Conservation (phyloP, 176 grass and related monocot species). For the Aegilops longissima region DNA sequence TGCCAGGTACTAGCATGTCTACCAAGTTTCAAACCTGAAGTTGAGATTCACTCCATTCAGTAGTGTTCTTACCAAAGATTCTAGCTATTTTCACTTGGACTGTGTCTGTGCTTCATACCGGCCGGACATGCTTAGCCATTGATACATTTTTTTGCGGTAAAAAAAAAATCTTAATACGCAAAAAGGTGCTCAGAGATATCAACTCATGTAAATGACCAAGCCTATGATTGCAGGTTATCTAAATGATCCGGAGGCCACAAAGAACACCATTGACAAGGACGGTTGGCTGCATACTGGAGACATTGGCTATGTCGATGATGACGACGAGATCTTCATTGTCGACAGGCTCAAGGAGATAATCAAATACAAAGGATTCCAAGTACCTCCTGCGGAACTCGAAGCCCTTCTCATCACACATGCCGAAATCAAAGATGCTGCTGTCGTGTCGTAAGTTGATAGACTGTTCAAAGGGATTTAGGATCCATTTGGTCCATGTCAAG, state of each 20-base stretch:
- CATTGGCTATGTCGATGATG: slow-evolving; percentile 76
- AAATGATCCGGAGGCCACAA: slow-evolving; percentile 74
- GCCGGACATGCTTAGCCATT: background rate
- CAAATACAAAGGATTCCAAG: slow-evolving; percentile 95
- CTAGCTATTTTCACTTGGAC: background rate
- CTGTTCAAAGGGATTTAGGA: background rate
- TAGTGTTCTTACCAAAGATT: background rate
- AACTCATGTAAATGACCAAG: background rate
- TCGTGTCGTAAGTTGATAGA: slow-evolving; percentile 69
- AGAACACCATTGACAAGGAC: slow-evolving; percentile 83
- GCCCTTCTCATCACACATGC: slow-evolving; percentile 81
- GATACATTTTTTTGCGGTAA: background rate
- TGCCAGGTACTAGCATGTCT: background rate
- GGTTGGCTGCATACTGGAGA: slow-evolving; percentile 95
- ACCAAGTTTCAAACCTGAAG: background rate
- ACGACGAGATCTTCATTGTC: slow-evolving; percentile 93
- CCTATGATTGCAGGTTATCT: slow-evolving; percentile 74
- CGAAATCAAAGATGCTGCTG: slow-evolving; percentile 77
- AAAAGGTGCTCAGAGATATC: background rate
- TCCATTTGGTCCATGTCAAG: background rate
- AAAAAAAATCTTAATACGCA: background rate
- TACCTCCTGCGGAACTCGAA: slow-evolving; percentile 90
- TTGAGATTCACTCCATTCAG: background rate
- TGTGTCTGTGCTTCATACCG: background rate
- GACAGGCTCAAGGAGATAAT: slow-evolving; percentile 98